phyloP scores from a whole-genome alignment of 2,329 filamentous ascomycete species.

The Trichophyton equinum region DNA sequence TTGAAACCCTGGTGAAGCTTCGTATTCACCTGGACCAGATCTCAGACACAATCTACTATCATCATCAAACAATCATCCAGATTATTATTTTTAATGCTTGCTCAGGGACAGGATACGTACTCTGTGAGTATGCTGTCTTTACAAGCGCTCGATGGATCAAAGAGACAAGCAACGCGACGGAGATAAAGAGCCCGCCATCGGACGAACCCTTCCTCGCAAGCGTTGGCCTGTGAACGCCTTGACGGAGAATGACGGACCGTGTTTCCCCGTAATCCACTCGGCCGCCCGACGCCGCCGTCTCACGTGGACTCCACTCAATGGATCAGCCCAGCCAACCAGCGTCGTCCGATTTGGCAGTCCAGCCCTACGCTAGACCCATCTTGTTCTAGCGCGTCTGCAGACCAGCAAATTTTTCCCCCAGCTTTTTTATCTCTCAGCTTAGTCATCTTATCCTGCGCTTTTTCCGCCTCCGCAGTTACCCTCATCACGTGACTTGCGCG shows the following conservation, averaged over 20 bases:
- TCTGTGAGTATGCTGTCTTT: no score
- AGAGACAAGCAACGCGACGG: no score
- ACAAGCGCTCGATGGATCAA: no score
- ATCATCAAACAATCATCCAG: no score
- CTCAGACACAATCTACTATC: no score
- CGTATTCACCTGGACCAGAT: no score
- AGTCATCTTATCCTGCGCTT: not conserved
- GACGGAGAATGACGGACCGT: not conserved
- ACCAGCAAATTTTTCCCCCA: slow-evolving; percentile 11
- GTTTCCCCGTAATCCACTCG: not conserved
- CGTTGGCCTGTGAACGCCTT: no score
- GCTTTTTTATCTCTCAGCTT: slow-evolving; percentile 1
- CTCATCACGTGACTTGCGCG: not conserved
- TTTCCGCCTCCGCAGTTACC: not conserved
- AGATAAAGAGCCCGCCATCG: no score
- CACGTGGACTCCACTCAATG: not conserved
- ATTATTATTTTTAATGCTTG: no score
- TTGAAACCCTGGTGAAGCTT: no score
- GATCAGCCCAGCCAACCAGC: not conserved
- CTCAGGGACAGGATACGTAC: no score
- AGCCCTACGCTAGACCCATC: not conserved
- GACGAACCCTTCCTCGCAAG: no score
- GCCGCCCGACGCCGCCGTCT: not conserved
- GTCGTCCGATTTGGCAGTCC: not conserved
- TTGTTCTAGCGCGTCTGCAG: slow-evolving; percentile 11